Conservation (phyloP, 331 rosid genomes). For the Telfairia occidentalis region DNA sequence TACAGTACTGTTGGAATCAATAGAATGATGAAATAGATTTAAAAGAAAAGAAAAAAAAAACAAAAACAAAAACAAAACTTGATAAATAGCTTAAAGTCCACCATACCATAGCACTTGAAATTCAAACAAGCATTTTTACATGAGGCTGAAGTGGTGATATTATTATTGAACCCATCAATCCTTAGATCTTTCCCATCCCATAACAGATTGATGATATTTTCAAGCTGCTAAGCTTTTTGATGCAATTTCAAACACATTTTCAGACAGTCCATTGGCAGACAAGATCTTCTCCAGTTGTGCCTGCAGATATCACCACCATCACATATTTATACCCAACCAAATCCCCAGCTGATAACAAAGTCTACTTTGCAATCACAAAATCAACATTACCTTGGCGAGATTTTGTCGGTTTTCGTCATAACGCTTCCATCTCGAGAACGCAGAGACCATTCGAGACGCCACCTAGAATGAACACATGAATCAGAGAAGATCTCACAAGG, state of each 20-base stretch:
- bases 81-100: neutral
- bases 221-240: constrained; percentile 80
- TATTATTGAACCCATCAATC: constrained; percentile 3
- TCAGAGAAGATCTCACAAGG: neutral
- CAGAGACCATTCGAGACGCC: constrained; percentile 96
- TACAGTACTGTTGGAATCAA: too few relatives aligned
- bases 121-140: neutral
- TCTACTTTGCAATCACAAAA: neutral
- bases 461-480: constrained; percentile 36
- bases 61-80: too few relatives aligned
- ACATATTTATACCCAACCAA: neutral
- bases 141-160: neutral
- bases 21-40: neutral
- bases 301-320: constrained; percentile 32
- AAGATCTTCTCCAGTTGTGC: constrained; percentile 85
- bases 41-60: too few relatives aligned
- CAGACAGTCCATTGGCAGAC: constrained; percentile 77
- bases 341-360: neutral
- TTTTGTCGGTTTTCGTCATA: constrained; percentile 50
- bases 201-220: neutral
- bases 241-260: constrained; percentile 88
- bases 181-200: neutral
- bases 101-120: neutral
- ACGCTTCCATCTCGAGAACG: constrained; percentile 91
- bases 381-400: constrained; percentile 38